A percentile compares a stretch with the other conserved stretches of the same genome.
These are phyloP conservation scores for Whalleya microplaca DNA, from an alignment of 2,329 filamentous ascomycete genomes.

Conservation along the genomic window DNA sequence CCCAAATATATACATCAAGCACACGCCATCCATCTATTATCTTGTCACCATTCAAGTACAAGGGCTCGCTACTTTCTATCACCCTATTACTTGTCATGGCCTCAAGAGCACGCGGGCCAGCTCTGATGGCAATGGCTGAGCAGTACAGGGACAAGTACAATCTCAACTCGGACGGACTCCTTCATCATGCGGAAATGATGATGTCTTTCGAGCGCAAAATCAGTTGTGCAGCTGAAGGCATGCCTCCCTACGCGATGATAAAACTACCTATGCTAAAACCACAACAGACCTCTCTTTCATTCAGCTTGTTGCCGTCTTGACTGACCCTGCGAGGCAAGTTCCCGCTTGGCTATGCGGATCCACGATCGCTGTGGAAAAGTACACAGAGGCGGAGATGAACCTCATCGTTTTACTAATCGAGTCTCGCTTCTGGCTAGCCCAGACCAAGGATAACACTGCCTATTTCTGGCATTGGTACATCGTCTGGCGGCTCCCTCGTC, in stretches of 20 bases:
- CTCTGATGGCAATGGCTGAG: too few relatives aligned
- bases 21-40: too few relatives aligned
- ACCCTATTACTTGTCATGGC: too few relatives aligned
- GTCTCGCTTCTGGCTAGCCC: slow-evolving; percentile 12
- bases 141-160: too few relatives aligned
- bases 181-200: too few relatives aligned
- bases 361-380: neutral
- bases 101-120: too few relatives aligned
- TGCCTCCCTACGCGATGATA: neutral
- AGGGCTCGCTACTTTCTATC: too few relatives aligned
- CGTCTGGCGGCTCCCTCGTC: slow-evolving; percentile 6
- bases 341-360: neutral
- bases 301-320: neutral
- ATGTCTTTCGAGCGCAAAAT: neutral
- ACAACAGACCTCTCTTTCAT: neutral
- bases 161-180: too few relatives aligned
- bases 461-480: slow-evolving; percentile 7
- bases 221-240: neutral
- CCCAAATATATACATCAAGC: too few relatives aligned
- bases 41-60: too few relatives aligned
- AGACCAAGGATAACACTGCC: neutral
- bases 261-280: neutral
- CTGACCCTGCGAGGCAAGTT: too few relatives aligned
- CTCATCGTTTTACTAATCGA: slow-evolving; percentile 6
- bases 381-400: slow-evolving; percentile 5